Conservation (phyloP, 768 basidiomycete species). For the Suillus cothurnatus region DNA sequence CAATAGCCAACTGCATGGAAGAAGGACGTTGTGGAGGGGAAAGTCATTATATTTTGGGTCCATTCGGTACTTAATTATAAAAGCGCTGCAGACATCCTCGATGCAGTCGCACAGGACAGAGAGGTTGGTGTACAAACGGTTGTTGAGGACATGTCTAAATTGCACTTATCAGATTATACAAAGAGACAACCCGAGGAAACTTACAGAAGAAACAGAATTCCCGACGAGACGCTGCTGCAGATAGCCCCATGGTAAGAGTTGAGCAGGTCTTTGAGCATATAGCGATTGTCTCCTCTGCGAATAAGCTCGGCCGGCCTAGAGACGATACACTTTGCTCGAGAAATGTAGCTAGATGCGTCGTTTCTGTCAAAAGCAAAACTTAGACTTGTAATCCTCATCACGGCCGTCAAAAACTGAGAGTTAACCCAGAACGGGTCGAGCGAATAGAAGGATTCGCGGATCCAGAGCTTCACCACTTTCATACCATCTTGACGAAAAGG, state of each 20-base stretch:
- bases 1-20: slow-evolving; percentile 58
- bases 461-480: slow-evolving; percentile 47
- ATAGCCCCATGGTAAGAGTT: slow-evolving; percentile 29
- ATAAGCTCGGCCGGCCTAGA: slow-evolving; percentile 7
- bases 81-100: slow-evolving; percentile 48
- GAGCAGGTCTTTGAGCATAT: slow-evolving; percentile 38
- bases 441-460: slow-evolving; percentile 40
- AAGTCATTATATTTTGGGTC: not conserved
- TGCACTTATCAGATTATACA: not conserved
- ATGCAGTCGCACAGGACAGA: slow-evolving; percentile 52
- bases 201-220: slow-evolving; percentile 28
- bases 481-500: slow-evolving; percentile 42
- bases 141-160: slow-evolving; percentile 47
- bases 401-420: slow-evolving; percentile 40
- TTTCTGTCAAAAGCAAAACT: slow-evolving; percentile 40
- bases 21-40: slow-evolving; percentile 46
- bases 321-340: slow-evolving; percentile 32
- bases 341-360: slow-evolving; percentile 37
- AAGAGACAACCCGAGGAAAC: not conserved
- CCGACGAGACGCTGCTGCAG: slow-evolving; percentile 32
- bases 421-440: slow-evolving; percentile 20
- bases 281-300: slow-evolving; percentile 16
- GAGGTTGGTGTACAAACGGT: slow-evolving; percentile 42
- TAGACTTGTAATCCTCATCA: slow-evolving; percentile 41
- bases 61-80: slow-evolving; percentile 39